These are phyloP conservation scores for Dendrobium officinale DNA, from an alignment of 106 monocot genomes.

Conservation along the genomic window DNA sequence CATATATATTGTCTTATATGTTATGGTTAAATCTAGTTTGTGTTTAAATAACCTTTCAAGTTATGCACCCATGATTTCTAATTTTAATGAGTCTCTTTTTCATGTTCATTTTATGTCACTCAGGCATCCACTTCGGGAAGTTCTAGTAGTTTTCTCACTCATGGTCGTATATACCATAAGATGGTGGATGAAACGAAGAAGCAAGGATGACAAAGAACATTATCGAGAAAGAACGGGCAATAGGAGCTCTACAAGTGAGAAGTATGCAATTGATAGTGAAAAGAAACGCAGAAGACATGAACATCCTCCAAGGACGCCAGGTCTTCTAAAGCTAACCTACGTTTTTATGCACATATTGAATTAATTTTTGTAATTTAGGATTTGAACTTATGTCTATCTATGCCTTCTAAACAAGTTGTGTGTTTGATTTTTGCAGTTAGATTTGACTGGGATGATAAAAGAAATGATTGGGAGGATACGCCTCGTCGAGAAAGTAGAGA, in stretches of 20 bases:
- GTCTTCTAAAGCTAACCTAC: constrained; percentile 16
- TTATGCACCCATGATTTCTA: not conserved
- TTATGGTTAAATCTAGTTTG: not conserved
- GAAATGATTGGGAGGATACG: constrained; percentile 58
- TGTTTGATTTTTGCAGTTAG: constrained; percentile 30
- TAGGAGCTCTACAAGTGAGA: constrained; percentile 22
- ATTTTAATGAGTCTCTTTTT: constrained; percentile 1
- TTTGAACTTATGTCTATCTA: not conserved
- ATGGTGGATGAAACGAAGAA: constrained; percentile 24
- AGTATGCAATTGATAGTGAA: constrained; percentile 19
- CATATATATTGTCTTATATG: not conserved
- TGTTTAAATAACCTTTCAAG: not conserved
- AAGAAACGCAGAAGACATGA: constrained; percentile 44
- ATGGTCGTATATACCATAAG: constrained; percentile 14
- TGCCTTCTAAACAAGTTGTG: not conserved
- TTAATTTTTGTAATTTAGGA: not conserved
- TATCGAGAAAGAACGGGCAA: constrained; percentile 31
- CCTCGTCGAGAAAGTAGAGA: constrained; percentile 62
- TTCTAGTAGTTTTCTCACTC: constrained; percentile 20
- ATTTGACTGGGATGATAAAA: constrained; percentile 75
- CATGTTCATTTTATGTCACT: not conserved
- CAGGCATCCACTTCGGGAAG: constrained; percentile 31
- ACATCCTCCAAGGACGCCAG: constrained; percentile 39
- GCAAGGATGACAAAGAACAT: constrained; percentile 28
- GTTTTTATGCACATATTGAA: not conserved